phyloP scores from a whole-genome alignment of 1,284 basidiomycete genomes.

The Trametes sp. region DNA sequence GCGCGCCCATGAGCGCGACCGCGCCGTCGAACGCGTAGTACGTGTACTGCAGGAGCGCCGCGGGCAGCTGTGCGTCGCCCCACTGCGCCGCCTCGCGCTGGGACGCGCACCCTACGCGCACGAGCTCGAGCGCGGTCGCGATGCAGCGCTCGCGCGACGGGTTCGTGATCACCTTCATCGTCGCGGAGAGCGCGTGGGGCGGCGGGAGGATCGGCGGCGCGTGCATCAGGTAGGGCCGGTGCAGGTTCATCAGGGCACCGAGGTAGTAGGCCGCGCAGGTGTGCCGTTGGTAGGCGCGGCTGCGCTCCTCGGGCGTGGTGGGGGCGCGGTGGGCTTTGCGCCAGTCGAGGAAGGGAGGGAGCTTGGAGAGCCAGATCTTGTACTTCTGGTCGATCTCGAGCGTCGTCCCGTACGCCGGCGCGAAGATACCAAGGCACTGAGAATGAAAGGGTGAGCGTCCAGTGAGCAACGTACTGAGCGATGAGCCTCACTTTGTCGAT shows the following conservation, averaged over 20 bases:
- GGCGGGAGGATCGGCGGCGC: slow-evolving; percentile 34
- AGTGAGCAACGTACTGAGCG: too few species aligned
- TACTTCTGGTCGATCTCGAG: slow-evolving; percentile 52
- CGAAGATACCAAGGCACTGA: slow-evolving; percentile 50
- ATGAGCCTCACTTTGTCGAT: slow-evolving; percentile 48
- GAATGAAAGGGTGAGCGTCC: too few species aligned
- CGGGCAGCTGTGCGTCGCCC: slow-evolving; percentile 18
- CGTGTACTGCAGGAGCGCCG: slow-evolving; percentile 32
- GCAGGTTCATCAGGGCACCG: slow-evolving; percentile 39
- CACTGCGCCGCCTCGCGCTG: slow-evolving; percentile 26
- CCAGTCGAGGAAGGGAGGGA: slow-evolving; percentile 42
- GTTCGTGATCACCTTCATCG: slow-evolving; percentile 29
- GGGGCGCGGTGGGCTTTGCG: slow-evolving; percentile 17
- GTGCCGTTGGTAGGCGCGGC: slow-evolving; percentile 34
- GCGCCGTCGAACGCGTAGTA: slow-evolving; percentile 45
- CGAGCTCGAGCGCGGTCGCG: slow-evolving; percentile 37
- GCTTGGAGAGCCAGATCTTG: slow-evolving; percentile 51
- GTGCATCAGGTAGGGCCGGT: slow-evolving; percentile 39
- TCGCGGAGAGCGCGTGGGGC: slow-evolving; percentile 7
- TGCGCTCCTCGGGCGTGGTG: slow-evolving; percentile 27
- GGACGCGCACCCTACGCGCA: slow-evolving; percentile 37
- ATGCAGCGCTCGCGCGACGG: slow-evolving; percentile 40
- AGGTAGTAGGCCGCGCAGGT: slow-evolving; percentile 38
- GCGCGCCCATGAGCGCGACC: slow-evolving; percentile 39
- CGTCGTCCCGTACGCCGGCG: slow-evolving; percentile 47